phyloP scores from a whole-genome alignment of 2,329 filamentous ascomycete genomes.

The Ceratocystis lukuohia region DNA sequence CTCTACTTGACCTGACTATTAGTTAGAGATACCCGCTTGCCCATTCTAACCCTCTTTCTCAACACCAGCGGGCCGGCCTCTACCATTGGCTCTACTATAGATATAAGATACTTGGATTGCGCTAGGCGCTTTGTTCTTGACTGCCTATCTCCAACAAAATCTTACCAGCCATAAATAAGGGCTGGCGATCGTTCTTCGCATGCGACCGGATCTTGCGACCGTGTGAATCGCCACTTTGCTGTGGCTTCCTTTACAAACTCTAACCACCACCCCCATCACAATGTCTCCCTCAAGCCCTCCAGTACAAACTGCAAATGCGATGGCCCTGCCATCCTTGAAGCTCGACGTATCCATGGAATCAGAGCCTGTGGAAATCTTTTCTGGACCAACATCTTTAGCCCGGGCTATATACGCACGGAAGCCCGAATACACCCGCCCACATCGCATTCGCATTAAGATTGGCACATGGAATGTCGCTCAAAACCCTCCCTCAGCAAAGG shows the following conservation, averaged over 20 bases:
- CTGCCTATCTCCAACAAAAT: not conserved
- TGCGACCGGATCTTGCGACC: not conserved
- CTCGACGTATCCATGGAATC: constrained; percentile 20
- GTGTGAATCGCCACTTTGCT: not conserved
- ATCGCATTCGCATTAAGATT: constrained; percentile 70
- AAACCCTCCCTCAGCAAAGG: constrained; percentile 71
- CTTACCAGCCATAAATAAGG: not conserved
- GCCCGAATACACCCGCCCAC: constrained; percentile 63
- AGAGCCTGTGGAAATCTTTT: constrained; percentile 34
- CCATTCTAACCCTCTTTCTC: not conserved
- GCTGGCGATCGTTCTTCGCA: not conserved
- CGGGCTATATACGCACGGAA: constrained; percentile 57
- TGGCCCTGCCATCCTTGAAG: not conserved
- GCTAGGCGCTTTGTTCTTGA: not conserved
- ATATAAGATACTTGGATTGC: not conserved
- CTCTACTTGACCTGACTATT: not conserved
- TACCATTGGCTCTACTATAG: not conserved
- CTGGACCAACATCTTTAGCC: constrained; percentile 45
- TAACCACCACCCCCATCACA: not conserved
- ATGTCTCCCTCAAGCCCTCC: not conserved
- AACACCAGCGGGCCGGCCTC: not conserved
- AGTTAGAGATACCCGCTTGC: not conserved
- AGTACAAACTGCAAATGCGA: not conserved
- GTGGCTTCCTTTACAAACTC: not conserved
- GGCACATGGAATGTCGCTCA: constrained; percentile 93